Base-by-base conservation (phyloP, 495 filamentous ascomycete species). In the Xylaria longipes region DNA sequence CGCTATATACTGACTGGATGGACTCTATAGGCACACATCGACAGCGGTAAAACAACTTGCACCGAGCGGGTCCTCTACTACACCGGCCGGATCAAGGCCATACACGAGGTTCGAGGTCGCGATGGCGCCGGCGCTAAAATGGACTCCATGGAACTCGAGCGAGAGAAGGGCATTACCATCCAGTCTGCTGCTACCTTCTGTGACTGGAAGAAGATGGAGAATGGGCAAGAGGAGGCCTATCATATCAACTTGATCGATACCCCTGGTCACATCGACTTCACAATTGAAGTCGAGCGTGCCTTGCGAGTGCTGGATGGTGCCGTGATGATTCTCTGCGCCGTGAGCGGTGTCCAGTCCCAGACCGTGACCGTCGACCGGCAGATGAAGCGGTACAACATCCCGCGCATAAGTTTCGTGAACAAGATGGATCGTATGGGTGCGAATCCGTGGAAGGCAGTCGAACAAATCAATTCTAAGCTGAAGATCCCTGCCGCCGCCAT, bases 381-480 rank as follows among this genome's bases (percentile, higher is more conserved):
- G 85, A 99, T 99, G 97, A 92, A 92, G 84, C 89, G 97, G 64
- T 99, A 99, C 84, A 97, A 98, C 78, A 90, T 99, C 64, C 97
- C 97, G 43, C 87, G 97, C 72, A 92, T 99, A 75, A 95, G 91
- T 68, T 99, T 99, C 79, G 87, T 99, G 75, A 99, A 99, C 85
- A 99, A 99, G 88, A 99, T 99, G 97, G 97, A 99, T 77, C 93
- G 97, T 70, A 97, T 97, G 91, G 97, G 97, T 61, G 94, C 97
- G 69, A 98, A 99, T 79, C 97, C 97, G 3, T 99, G 96, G 89
- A 97, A 97, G 83, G 94, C 94, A 1, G 90, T 98, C 57, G 96
- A 98, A 29, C 94, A 97, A 85, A 98, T 99, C 84, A 98, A 97
- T 82, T 88, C 89, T 74, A 98, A 98, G 83, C 88, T 99, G 63